Evolutionary conservation across 495 filamentous ascomycete species (phyloP), one percentile per base, ranked within the genome.

Genomic region (Opeltia flavorubescens): DNA sequence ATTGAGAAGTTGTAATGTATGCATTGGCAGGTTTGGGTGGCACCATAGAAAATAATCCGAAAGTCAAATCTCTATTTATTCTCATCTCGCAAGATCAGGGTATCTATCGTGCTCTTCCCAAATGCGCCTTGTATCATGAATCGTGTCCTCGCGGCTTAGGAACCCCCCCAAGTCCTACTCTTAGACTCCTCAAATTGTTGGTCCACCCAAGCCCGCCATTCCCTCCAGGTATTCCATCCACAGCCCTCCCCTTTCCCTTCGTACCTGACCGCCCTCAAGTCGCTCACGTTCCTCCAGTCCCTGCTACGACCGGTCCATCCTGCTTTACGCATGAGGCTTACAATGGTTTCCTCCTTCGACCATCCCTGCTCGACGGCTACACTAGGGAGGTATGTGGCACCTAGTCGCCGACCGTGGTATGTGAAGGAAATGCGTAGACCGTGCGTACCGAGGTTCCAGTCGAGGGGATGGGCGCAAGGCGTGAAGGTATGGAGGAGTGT

Each of bases 301-400:
- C 79, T 69, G 64, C 66, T 74, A 50, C 67, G 62, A 3, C 81
- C 78, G 49, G 66, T 66, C 88, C 86, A 95, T 0, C 89, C 89
- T 0, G 88, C 89, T 69, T 95, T 95, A 46, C 87, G 72, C 86
- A 95, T 95, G 55, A 95, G 62, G 60, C 84, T 89, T 29, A 84
- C 71, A 20, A 96, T 55, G 2, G 88, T 86, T 69, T 95, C 86
- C 63, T 95, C 88, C 62, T 91, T 94, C 12, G 78, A 86, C 91
- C 91, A 98, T 18, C 84, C 86, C 61, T 98, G 91, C 67, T 98
- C 91, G 3, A 73, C 67, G 2, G 89, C 77, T 9, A 96, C 89
- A 59, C 95, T 87, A 0, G 91, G 91, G 13, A 98, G 71, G 56
- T 98, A 98, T 0, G 89, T 95, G 8, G 86, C 77, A 8, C 69